Percentiles rank a stretch among this genome's conserved stretches.
phyloP scores from a whole-genome alignment of 2,329 filamentous ascomycete species.

The Nemania sp. region DNA sequence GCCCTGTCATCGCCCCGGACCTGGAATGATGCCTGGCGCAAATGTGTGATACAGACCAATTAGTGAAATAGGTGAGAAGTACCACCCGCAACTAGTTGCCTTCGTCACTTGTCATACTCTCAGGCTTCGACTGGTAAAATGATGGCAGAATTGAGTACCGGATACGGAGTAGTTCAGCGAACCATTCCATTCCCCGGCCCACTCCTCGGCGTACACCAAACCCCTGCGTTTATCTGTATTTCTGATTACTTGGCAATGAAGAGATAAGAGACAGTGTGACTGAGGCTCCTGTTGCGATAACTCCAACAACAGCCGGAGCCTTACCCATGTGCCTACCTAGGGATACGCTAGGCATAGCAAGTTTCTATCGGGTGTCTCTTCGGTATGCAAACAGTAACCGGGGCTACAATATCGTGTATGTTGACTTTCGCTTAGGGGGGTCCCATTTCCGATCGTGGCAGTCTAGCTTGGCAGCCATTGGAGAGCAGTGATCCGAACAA shows the following conservation, averaged over 20 bases:
- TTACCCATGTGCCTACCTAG: not conserved
- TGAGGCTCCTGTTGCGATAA: too few relatives aligned
- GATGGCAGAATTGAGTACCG: too few relatives aligned
- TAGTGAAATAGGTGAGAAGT: slow-evolving; percentile 4
- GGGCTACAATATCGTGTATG: not conserved
- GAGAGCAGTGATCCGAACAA: not conserved
- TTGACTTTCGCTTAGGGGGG: slow-evolving; percentile 8
- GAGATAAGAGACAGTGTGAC: too few relatives aligned
- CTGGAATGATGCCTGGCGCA: not conserved
- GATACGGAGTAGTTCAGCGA: not conserved
- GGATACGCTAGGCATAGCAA: not conserved
- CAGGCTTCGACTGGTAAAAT: slow-evolving; percentile 1
- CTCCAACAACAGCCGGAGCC: not conserved
- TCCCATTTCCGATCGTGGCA: slow-evolving; percentile 6
- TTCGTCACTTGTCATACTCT: not conserved
- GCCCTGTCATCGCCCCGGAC: slow-evolving; percentile 1
- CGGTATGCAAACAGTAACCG: not conserved
- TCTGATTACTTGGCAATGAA: too few relatives aligned
- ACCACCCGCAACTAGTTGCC: slow-evolving; percentile 1
- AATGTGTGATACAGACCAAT: slow-evolving; percentile 12
- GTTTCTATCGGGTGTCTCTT: not conserved
- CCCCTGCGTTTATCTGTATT: not conserved
- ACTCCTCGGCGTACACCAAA: too few relatives aligned
- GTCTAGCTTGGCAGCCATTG: not conserved
- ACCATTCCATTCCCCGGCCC: not conserved